Base-by-base conservation (phyloP, 176 grass and related monocot species). In the Musa beccarii region DNA sequence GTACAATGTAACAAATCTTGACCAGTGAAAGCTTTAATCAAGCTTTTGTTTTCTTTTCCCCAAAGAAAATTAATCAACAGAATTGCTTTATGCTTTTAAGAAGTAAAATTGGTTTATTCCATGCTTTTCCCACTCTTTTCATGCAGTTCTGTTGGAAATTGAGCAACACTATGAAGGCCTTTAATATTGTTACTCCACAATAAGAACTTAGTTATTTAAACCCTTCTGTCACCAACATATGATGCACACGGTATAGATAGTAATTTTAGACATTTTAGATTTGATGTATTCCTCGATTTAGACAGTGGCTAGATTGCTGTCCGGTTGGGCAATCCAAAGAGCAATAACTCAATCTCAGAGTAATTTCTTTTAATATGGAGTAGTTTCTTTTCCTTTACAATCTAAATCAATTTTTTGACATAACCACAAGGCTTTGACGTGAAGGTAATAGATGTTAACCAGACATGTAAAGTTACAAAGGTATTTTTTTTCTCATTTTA, bases 391-490 rank as follows among this genome's bases (percentile, higher is more conserved):
- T 51, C 11, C 9, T 51, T 70, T 50, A 29, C 20, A 51, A 51
- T 11, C 15, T 51, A 20, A 5, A 77, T 77, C 9, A 1, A 55
- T 10, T 74, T 17, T 74, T 56, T 51, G 67, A 66, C 17, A 53
- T 14, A 55, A 77, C 69, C 10, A 26, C 76, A 98, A 90, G 94
- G 94, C 75, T 98, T 98, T 89, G 94, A 93, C 62, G 86, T 98
- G 63, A 98, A 93, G 78, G 90, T 93, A 67, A 98, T 98, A 28
- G 77, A 98, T 7, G 90, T 97, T 82, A 98, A 98, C 76, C 86
- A 88, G 72, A 98, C 90, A 76, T 90, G 88, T 74, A 98, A 98
- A 89, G 94, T 93, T 71, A 98, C 94, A 53, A 98, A 98, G 94
- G 94, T 93, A 65, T 75, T 75, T 76, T 54, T n/a, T 4, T 53